These are phyloP conservation scores for Aspergillus bridgeri DNA, from an alignment of 495 filamentous ascomycete genomes.

Conservation along the genomic window DNA sequence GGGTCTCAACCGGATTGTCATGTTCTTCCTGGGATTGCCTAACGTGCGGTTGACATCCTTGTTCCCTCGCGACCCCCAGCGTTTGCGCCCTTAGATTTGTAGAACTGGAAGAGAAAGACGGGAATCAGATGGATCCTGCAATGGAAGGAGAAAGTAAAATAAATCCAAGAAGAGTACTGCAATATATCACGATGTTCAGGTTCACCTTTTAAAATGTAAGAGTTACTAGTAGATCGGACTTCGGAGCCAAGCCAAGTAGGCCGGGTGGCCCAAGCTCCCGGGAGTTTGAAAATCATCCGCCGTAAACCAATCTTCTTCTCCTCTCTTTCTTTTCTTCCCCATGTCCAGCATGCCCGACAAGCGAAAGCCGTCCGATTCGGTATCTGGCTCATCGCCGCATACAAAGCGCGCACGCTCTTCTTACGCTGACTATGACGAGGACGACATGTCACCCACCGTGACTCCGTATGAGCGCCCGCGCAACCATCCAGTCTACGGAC, in stretches of 20 bases:
- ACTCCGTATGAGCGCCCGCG: conserved; percentile 39
- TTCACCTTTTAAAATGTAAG: not conserved
- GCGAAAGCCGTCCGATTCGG: conserved; percentile 27
- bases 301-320: not conserved
- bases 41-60: conserved; percentile 74
- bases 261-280: conserved; percentile 20
- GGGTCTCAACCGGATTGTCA: conserved; percentile 84
- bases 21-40: conserved; percentile 79
- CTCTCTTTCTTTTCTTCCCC: conserved; percentile 12
- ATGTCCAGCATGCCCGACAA: conserved; percentile 33
- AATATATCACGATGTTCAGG: not conserved
- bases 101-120: not conserved
- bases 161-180: not conserved
- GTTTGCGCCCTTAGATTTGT: conserved; percentile 58
- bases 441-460: conserved; percentile 14
- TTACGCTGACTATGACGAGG: conserved; percentile 24
- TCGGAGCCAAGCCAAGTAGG: not conserved
- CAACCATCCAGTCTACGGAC: conserved; percentile 67
- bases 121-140: not conserved
- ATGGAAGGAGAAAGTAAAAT: not conserved
- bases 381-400: conserved; percentile 17
- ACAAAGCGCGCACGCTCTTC: conserved; percentile 31
- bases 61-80: conserved; percentile 84
- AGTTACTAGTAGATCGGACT: too few species aligned
- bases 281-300: not conserved